Conservation (phyloP, 106 monocot species). For the Allium sativum region DNA sequence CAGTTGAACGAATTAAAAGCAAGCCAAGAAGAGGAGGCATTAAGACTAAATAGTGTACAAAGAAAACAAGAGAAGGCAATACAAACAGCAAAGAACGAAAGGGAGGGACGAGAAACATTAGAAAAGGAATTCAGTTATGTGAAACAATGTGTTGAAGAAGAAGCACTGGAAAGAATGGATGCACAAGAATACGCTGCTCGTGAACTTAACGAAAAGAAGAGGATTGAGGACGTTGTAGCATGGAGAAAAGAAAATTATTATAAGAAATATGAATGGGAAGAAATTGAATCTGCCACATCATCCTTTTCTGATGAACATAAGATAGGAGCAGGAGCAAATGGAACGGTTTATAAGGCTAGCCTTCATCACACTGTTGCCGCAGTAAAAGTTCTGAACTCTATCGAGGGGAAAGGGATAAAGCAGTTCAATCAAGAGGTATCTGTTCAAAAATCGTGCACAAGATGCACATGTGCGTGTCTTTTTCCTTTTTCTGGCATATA, state of each 20-base stretch:
- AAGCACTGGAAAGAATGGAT: constrained; percentile 24
- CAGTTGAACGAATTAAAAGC: constrained; percentile 34
- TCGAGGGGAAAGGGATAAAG: constrained; percentile 39
- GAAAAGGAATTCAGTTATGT: constrained; percentile 32
- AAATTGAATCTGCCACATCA: constrained; percentile 61
- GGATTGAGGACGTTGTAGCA: constrained; percentile 13
- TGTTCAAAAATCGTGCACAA: neutral
- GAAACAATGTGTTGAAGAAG: constrained; percentile 26
- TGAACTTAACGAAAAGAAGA: constrained; percentile 27
- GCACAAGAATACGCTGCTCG: constrained; percentile 23
- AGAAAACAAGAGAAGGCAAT: constrained; percentile 26
- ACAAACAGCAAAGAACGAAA: constrained; percentile 28
- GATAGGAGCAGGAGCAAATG: constrained; percentile 70
- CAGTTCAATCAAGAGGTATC: constrained; percentile 85
- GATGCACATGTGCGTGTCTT: too few species aligned
- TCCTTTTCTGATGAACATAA: constrained; percentile 42
- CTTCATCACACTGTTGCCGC: constrained; percentile 64
- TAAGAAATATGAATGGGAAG: constrained; percentile 60
- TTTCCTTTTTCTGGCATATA: too few species aligned
- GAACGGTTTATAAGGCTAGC: constrained; percentile 70
- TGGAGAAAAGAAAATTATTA: constrained; percentile 25
- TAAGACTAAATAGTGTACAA: constrained; percentile 31
- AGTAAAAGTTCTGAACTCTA: constrained; percentile 60
- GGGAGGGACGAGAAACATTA: constrained; percentile 32
- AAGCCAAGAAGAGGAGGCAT: constrained; percentile 27